Conservation (phyloP, 176 grass and related monocot genomes). For the Thinopyrum elongatum region DNA sequence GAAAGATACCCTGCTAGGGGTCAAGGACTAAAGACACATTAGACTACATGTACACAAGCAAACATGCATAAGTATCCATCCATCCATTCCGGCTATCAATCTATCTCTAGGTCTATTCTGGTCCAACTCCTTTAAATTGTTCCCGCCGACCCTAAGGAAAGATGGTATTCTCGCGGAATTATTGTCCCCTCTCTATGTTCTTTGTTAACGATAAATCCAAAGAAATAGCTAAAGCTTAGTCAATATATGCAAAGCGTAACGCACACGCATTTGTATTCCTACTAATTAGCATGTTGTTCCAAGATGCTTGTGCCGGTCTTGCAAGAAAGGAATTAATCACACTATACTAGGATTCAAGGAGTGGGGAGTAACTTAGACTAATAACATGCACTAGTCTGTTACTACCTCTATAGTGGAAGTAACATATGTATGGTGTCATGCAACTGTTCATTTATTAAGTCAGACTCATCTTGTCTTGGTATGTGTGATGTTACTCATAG, state of each 20-base stretch:
- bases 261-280: conserved; percentile 3
- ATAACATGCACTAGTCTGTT: too few relatives aligned
- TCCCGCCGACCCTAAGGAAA: conserved; percentile 32
- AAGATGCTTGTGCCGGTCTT: conserved; percentile 1
- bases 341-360: background rate
- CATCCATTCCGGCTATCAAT: background rate
- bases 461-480: too few relatives aligned
- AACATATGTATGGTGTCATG: too few relatives aligned
- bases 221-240: conserved; percentile 13
- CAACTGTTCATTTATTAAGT: too few relatives aligned
- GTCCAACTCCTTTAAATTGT: conserved; percentile 44
- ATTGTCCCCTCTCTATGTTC: conserved; percentile 30
- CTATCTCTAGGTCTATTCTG: background rate
- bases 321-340: conserved; percentile 18
- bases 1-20: conserved; percentile 31
- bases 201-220: conserved; percentile 22
- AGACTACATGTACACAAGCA: conserved; percentile 19
- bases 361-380: too few relatives aligned
- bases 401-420: too few relatives aligned
- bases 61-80: conserved; percentile 17
- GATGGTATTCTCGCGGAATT: conserved; percentile 29
- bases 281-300: conserved; percentile 7
- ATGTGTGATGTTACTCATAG: too few relatives aligned
- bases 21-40: conserved; percentile 20
- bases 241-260: conserved; percentile 39